phyloP scores from a whole-genome alignment of 192 early-diverging fungal species.

The Jimgerdemannia lactiflua region DNA sequence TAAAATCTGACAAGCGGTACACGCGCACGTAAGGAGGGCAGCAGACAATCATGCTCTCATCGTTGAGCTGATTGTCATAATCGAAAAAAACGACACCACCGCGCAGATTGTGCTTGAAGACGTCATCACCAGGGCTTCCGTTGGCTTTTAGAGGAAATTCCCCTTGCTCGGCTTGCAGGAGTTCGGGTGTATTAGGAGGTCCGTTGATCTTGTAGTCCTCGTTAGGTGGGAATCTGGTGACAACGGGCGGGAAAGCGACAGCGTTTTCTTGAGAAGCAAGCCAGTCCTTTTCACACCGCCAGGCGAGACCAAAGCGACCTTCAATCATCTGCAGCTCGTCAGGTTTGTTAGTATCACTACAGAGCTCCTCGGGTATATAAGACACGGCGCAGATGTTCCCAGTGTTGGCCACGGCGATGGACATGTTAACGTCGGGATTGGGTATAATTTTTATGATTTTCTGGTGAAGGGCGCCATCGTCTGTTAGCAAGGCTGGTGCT shows the following conservation, averaged over 20 bases:
- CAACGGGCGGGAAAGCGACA: not conserved
- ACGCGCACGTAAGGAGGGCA: not conserved
- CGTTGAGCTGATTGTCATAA: not conserved
- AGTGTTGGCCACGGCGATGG: not conserved
- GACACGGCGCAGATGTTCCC: not conserved
- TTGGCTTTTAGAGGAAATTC: not conserved
- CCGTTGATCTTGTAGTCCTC: not conserved
- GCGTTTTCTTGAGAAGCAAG: not conserved
- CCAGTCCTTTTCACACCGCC: not conserved
- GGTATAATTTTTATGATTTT: not conserved
- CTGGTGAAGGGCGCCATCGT: not conserved
- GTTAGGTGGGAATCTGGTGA: not conserved
- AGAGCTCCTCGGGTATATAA: not conserved
- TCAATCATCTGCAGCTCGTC: not conserved
- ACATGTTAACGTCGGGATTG: not conserved
- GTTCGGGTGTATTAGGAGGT: not conserved
- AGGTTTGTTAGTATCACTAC: not conserved
- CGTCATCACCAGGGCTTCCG: not conserved
- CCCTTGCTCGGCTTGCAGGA: not conserved
- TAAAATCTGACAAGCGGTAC: not conserved
- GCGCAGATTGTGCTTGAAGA: not conserved
- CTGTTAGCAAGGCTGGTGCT: not conserved
- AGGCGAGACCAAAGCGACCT: not conserved
- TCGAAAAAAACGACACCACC: not conserved
- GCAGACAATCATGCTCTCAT: not conserved